Evolutionary conservation across 805 yeast genomes (phyloP).

Genomic region (Cephaloascus albidus): DNA sequence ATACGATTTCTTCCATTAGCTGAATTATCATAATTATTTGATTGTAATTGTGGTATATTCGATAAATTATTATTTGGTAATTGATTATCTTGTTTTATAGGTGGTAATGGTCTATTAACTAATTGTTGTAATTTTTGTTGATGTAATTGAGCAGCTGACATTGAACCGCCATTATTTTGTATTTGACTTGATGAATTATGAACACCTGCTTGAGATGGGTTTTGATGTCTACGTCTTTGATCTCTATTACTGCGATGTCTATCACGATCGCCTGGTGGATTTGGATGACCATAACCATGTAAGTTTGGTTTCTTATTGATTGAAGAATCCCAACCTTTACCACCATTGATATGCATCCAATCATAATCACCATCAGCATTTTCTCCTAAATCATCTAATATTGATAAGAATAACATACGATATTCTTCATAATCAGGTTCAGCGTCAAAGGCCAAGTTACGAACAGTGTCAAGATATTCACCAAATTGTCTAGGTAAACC

Average conservation of each 20-base stretch:
- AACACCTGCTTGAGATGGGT: slow-evolving; percentile 15
- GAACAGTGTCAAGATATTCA: slow-evolving; percentile 79
- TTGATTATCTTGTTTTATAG: slow-evolving; percentile 29
- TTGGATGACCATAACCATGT: slow-evolving; percentile 95
- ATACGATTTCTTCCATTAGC: slow-evolving; percentile 2
- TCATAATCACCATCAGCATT: slow-evolving; percentile 85
- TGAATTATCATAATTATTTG: slow-evolving; percentile 8
- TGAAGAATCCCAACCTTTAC: slow-evolving; percentile 91
- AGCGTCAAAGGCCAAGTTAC: slow-evolving; percentile 86
- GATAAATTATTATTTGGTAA: slow-evolving; percentile 7
- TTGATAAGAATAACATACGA: slow-evolving; percentile 68
- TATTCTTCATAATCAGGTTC: slow-evolving; percentile 90
- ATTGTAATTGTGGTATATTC: slow-evolving; percentile 6
- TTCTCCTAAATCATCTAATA: slow-evolving; percentile 62
- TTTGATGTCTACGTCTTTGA: slow-evolving; percentile 33
- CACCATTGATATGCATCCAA: slow-evolving; percentile 95
- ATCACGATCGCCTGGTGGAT: slow-evolving; percentile 49
- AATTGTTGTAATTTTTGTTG: slow-evolving; percentile 39
- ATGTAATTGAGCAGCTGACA: slow-evolving; percentile 33
- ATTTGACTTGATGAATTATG: slow-evolving; percentile 4
- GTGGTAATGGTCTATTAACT: slow-evolving; percentile 38
- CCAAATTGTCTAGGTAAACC: slow-evolving; percentile 92
- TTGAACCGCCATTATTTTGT: background rate
- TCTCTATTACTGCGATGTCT: slow-evolving; percentile 29
- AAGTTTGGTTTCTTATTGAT: slow-evolving; percentile 86